These are phyloP conservation scores for Colletotrichum somersetense DNA, from an alignment of 2,329 filamentous ascomycete genomes.

Conservation along the genomic window DNA sequence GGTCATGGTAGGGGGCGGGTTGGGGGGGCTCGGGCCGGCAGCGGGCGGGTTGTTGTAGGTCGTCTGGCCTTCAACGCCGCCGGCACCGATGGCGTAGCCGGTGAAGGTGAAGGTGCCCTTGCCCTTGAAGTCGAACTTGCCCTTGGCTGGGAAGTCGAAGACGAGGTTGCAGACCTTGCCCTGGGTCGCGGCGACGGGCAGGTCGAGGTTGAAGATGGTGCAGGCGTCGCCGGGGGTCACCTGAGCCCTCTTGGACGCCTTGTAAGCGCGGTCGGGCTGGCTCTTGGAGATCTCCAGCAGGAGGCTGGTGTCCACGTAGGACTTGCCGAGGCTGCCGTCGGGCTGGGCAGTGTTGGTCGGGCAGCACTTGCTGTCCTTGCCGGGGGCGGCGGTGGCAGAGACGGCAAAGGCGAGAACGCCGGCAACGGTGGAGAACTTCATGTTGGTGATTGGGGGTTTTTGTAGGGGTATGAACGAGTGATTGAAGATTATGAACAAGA, in stretches of 20 bases:
- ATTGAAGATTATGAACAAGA: background rate
- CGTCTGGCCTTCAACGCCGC: slow-evolving; percentile 35
- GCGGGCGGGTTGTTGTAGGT: slow-evolving; percentile 35
- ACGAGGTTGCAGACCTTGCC: slow-evolving; percentile 39
- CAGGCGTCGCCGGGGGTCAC: slow-evolving; percentile 32
- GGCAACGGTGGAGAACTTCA: slow-evolving; percentile 29
- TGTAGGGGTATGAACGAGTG: background rate
- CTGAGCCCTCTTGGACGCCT: slow-evolving; percentile 14
- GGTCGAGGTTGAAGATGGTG: slow-evolving; percentile 39
- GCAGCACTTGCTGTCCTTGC: slow-evolving; percentile 16
- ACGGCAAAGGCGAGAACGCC: slow-evolving; percentile 9
- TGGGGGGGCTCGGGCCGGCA: slow-evolving; percentile 34
- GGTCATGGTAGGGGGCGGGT: slow-evolving; percentile 32
- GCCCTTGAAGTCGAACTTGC: slow-evolving; percentile 29
- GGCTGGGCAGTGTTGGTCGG: slow-evolving; percentile 34
- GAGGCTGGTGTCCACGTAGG: slow-evolving; percentile 25
- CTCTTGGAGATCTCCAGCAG: slow-evolving; percentile 33
- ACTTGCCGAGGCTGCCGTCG: slow-evolving; percentile 31
- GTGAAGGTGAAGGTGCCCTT: slow-evolving; percentile 35
- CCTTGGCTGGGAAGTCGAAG: slow-evolving; percentile 28
- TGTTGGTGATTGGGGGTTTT: background rate
- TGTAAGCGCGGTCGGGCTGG: slow-evolving; percentile 20
- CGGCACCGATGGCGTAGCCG: slow-evolving; percentile 34
- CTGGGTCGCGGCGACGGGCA: slow-evolving; percentile 33
- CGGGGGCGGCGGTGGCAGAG: slow-evolving; percentile 19